phyloP scores from a whole-genome alignment of 1,284 basidiomycete species.

The Naganishia sp. region DNA sequence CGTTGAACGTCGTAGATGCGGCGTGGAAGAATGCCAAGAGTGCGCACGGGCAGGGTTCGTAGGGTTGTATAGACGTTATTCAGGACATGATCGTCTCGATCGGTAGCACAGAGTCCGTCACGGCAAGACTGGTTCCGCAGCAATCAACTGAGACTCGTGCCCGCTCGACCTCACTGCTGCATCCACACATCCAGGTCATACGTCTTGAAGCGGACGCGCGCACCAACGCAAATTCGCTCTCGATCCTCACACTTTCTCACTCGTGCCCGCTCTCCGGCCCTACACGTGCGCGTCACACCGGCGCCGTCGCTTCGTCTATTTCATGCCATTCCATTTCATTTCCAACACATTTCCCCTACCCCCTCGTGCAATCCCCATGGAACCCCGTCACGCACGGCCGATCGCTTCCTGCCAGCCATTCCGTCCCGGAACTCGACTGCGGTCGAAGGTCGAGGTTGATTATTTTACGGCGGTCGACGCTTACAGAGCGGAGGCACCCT shows the following conservation, averaged over 20 bases:
- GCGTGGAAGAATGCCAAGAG: slow-evolving; percentile 54
- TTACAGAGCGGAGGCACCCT: slow-evolving; percentile 32
- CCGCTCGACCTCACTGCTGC: no score
- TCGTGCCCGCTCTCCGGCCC: no score
- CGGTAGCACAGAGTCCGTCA: no score
- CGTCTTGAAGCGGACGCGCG: no score
- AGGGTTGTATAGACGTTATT: slow-evolving; percentile 1
- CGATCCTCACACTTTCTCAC: no score
- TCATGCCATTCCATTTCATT: slow-evolving; percentile 23
- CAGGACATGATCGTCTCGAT: no score
- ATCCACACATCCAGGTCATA: no score
- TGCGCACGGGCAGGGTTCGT: slow-evolving; percentile 37
- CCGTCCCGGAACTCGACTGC: background rate
- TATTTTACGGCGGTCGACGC: slow-evolving; percentile 13
- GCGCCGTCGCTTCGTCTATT: background rate
- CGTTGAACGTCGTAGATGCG: slow-evolving; percentile 54
- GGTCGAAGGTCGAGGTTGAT: slow-evolving; percentile 3
- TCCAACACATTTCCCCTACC: slow-evolving; percentile 12
- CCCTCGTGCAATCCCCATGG: background rate
- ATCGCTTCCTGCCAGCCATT: background rate
- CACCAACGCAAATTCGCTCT: no score
- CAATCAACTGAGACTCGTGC: no score
- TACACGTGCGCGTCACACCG: no score
- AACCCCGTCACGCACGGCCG: background rate
- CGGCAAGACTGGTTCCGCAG: no score